Conservation (phyloP, 2,329 filamentous ascomycete species). For the Kalmusia sp. region DNA sequence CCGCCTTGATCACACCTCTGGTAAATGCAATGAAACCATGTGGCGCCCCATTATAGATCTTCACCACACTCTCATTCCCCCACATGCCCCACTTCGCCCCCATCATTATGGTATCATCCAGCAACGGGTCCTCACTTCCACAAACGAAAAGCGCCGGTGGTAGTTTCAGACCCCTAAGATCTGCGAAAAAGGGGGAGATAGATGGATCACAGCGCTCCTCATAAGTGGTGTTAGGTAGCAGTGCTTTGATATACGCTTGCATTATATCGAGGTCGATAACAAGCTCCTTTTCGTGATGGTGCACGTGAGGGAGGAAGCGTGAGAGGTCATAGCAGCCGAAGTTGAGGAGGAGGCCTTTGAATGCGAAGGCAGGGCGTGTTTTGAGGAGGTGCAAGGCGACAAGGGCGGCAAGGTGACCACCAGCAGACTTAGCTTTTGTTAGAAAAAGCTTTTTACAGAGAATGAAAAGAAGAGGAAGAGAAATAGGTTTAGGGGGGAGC, state of each 20-base stretch:
- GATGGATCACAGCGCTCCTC: constrained; percentile 53
- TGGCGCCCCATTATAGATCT: constrained; percentile 61
- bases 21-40: constrained; percentile 60
- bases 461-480: neutral
- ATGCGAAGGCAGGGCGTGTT: constrained; percentile 44
- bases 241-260: constrained; percentile 54
- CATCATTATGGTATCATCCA: constrained; percentile 63
- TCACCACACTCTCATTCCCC: constrained; percentile 59
- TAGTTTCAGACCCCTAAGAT: constrained; percentile 49
- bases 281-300: constrained; percentile 47
- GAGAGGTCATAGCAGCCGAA: constrained; percentile 61
- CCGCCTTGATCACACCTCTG: constrained; percentile 42
- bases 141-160: constrained; percentile 62
- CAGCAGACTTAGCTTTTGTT: too few species aligned
- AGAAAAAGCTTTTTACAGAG: too few species aligned
- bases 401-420: constrained; percentile 58
- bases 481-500: constrained; percentile 6
- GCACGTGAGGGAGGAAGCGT: constrained; percentile 49
- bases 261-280: constrained; percentile 58
- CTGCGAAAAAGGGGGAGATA: constrained; percentile 60
- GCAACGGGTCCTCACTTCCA: constrained; percentile 61
- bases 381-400: constrained; percentile 57
- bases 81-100: constrained; percentile 60
- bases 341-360: constrained; percentile 60
- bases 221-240: constrained; percentile 51